Evolutionary conservation across 2,329 filamentous ascomycete species (phyloP), one percentile per base, ranked within the genome.

Genomic region (Colletotrichum sidae): DNA sequence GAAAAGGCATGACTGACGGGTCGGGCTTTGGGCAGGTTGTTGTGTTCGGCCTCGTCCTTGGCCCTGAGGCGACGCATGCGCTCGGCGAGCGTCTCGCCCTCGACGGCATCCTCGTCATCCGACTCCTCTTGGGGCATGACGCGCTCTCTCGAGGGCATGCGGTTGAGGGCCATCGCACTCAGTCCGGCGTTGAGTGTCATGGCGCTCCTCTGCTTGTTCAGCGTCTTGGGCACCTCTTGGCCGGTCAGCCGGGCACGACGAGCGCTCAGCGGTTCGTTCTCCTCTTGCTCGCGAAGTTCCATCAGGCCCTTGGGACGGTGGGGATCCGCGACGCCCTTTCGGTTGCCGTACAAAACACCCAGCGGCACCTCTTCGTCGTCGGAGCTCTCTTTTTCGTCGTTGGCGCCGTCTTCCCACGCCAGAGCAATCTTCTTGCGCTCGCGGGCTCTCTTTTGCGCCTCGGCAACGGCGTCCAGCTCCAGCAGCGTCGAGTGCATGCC

Each of bases 401-500:
- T 81, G 8, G 82, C 80, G 11, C 80, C 78, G 55, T 91, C 90
- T 77, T 98, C 94, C 96, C 96, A 99, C 2, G 95, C 96, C 39
- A 99, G 84, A 64, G 93, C 93, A 39, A 97, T 88, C 63, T 90
- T 92, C 73, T 92, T 92, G 61, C 86, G 86, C 71, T 90, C 86
- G 42, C 95, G 88, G 35, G 91, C 85, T 69, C 90, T 89, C 70
- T 90, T 90, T 75, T 97, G 92, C 33, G 94, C 86, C 76, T 97
- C 92, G 25, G 93, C 92, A 35, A 97, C 93, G 0, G 93, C 92
- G 73, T 99, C 95, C 70, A 98, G 86, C 74, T 99, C 89, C 1
- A 99, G 83, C 4, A 99, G 84, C 0, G 96, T 99, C 12, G 92
- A 92, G 69, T 96, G 93, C 85, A 97, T 90, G n/a, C 93, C 94